phyloP scores from a whole-genome alignment of 768 basidiomycete genomes.

The Pleurotus giganteus region DNA sequence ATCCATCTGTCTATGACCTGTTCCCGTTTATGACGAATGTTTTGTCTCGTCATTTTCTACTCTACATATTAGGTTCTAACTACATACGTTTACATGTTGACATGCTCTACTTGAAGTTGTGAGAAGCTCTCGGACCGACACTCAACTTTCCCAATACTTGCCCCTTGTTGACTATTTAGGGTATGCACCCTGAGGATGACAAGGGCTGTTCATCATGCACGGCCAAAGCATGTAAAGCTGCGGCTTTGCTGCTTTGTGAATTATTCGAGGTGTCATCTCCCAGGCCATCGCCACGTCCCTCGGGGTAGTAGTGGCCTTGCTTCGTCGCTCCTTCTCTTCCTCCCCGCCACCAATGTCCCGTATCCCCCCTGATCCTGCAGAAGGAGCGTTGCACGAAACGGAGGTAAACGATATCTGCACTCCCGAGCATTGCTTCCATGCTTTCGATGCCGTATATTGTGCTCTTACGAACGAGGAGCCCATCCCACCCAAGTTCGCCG shows the following conservation, averaged over 20 bases:
- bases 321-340: background rate
- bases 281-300: background rate
- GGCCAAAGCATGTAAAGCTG: constrained; percentile 11
- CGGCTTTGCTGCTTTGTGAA: too few species aligned
- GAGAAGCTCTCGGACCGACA: background rate
- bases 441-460: constrained; percentile 81
- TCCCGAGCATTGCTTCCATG: constrained; percentile 76
- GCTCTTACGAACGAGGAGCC: constrained; percentile 59
- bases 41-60: background rate
- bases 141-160: background rate
- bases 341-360: constrained; percentile 47
- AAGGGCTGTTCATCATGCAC: background rate
- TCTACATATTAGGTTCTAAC: background rate
- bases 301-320: background rate
- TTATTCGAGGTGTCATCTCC: constrained; percentile 7
- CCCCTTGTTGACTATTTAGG: background rate
- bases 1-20: constrained; percentile 2
- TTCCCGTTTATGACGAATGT: background rate
- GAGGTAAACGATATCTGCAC: constrained; percentile 49
- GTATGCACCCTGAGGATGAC: background rate
- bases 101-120: background rate
- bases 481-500: constrained; percentile 59
- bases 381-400: constrained; percentile 33
- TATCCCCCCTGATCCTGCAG: constrained; percentile 48
- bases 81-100: background rate